Conservation (phyloP, 176 grass and related monocot genomes). For the Saccharum spontaneum region DNA sequence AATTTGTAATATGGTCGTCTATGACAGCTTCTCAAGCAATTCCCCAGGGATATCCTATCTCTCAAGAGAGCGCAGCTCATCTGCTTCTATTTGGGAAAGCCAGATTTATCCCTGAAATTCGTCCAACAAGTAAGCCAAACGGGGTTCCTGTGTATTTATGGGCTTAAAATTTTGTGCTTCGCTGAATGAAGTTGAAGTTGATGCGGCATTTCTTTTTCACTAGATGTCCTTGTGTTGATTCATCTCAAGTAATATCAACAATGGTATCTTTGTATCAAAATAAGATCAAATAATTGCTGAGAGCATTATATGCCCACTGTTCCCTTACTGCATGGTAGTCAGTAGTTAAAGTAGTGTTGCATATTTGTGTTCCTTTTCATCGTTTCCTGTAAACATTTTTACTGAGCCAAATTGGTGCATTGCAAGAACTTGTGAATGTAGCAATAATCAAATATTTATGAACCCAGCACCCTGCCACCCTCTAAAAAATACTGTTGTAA, state of each 20-base stretch:
- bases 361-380: neutral
- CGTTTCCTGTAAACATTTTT: neutral
- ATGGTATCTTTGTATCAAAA: neutral
- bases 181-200: neutral
- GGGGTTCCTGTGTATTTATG: neutral
- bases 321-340: neutral
- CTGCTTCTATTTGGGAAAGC: constrained; percentile 60
- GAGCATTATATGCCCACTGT: neutral
- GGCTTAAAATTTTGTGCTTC: neutral
- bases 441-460: neutral
- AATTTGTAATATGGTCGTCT: neutral
- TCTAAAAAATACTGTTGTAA: neutral
- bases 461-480: neutral
- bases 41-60: constrained; percentile 65
- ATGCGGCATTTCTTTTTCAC: neutral
- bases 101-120: constrained; percentile 53
- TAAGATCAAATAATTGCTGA: neutral
- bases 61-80: constrained; percentile 60
- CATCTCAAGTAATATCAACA: neutral
- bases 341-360: neutral
- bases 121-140: constrained; percentile 50
- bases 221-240: neutral
- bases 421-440: neutral
- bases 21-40: constrained; percentile 53
- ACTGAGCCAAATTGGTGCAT: neutral